Conservation (phyloP, 306 rosid species). For the Cucurbita pepo region DNA sequence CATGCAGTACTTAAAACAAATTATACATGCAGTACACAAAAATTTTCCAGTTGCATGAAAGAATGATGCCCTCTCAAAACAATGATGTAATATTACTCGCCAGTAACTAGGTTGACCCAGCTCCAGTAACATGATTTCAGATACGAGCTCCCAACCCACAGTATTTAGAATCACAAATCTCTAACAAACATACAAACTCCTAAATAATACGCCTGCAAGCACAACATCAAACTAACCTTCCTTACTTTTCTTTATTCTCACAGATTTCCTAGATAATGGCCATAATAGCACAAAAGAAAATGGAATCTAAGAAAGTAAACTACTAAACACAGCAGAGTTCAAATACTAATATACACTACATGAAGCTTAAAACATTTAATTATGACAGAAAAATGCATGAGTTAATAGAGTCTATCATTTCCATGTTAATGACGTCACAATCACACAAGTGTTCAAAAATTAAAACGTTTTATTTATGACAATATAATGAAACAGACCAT, state of each 20-base stretch:
- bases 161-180: neutral
- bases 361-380: neutral
- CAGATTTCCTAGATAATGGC: neutral
- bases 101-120: neutral
- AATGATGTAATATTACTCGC: neutral
- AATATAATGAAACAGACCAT: neutral
- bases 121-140: neutral
- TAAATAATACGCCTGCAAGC: neutral
- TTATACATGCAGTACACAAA: neutral
- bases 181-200: neutral
- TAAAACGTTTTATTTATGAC: neutral
- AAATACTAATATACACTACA: neutral
- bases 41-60: neutral
- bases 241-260: neutral
- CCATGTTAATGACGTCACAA: neutral
- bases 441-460: neutral
- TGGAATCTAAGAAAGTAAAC: neutral
- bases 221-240: neutral
- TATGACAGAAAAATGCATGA: neutral
- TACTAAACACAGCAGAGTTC: neutral
- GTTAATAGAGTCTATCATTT: neutral
- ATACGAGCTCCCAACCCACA: neutral
- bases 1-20: neutral
- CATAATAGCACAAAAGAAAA: neutral
- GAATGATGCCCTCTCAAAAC: neutral